Percentiles rank a stretch among this genome's conserved stretches.
These are phyloP conservation scores for Kalmusia sp. DNA, from an alignment of 2,329 filamentous ascomycete genomes.

Conservation along the genomic window DNA sequence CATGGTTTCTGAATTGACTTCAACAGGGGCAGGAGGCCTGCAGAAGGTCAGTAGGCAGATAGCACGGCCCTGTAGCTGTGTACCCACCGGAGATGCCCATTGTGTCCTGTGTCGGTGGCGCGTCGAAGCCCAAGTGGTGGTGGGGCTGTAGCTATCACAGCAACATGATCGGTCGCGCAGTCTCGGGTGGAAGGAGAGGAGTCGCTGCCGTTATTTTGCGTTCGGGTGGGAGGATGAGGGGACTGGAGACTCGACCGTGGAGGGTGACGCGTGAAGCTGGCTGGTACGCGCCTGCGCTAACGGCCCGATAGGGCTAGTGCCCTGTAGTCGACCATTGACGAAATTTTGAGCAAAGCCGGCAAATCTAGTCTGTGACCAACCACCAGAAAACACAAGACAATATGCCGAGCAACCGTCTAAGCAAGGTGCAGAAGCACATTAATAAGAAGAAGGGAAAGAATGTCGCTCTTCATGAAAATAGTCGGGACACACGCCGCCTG, in stretches of 20 bases:
- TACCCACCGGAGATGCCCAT: conserved; percentile 51
- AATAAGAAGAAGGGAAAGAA: conserved; percentile 82
- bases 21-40: conserved; percentile 86
- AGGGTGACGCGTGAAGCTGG: background rate
- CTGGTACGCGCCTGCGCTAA: conserved; percentile 12
- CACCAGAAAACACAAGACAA: conserved; percentile 11
- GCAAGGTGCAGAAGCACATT: conserved; percentile 89
- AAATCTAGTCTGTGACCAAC: conserved; percentile 1
- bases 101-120: conserved; percentile 35
- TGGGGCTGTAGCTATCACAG: conserved; percentile 18
- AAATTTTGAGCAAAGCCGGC: background rate
- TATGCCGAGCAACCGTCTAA: conserved; percentile 64
- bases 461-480: conserved; percentile 83
- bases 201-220: background rate
- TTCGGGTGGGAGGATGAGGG: background rate
- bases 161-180: background rate
- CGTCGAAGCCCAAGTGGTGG: conserved; percentile 28
- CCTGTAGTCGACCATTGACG: background rate
- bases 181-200: background rate
- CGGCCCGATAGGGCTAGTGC: background rate
- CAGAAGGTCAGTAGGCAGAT: conserved; percentile 23
- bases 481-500: conserved; percentile 82
- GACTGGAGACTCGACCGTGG: background rate
- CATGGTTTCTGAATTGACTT: conserved; percentile 95
- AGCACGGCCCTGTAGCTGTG: conserved; percentile 24